phyloP scores from a whole-genome alignment of 805 yeast genomes.

The Pichia occidentalis region DNA sequence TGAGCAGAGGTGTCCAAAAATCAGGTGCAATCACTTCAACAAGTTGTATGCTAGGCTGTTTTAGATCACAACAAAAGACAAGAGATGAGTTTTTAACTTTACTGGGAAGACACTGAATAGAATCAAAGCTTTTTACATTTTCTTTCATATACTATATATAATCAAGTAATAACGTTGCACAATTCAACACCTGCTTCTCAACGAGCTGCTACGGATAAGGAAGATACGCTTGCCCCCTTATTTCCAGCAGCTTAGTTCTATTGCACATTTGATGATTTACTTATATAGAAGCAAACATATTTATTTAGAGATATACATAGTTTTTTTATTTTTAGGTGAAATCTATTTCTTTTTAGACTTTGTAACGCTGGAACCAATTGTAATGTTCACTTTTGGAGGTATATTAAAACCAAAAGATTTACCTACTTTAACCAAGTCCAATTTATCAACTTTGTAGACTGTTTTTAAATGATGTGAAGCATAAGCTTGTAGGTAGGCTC shows the following conservation, averaged over 20 bases:
- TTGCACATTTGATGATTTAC: too few relatives aligned
- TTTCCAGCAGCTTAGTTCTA: too few relatives aligned
- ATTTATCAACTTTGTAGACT: slow-evolving; percentile 91
- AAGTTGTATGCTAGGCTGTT: slow-evolving; percentile 95
- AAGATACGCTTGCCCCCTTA: too few relatives aligned
- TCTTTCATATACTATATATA: too few relatives aligned
- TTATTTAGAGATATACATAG: slow-evolving; percentile 1
- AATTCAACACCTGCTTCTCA: too few relatives aligned
- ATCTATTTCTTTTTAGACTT: slow-evolving; percentile 14
- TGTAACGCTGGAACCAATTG: slow-evolving; percentile 78
- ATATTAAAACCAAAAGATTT: slow-evolving; percentile 89
- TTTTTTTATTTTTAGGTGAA: not conserved
- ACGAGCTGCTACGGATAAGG: too few relatives aligned
- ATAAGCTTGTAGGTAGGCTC: slow-evolving; percentile 94
- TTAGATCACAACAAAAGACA: slow-evolving; percentile 88
- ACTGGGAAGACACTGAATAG: slow-evolving; percentile 48
- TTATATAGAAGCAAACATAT: too few relatives aligned
- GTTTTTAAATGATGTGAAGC: slow-evolving; percentile 95
- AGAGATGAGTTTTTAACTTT: slow-evolving; percentile 91
- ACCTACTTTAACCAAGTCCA: slow-evolving; percentile 92
- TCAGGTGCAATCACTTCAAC: slow-evolving; percentile 91
- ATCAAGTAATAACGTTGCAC: not conserved
- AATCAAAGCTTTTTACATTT: not conserved
- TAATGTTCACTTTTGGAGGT: slow-evolving; percentile 95
- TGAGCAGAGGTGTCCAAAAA: slow-evolving; percentile 94